Conservation (phyloP, 768 basidiomycete species). For the Rossbeevera mucosa region DNA sequence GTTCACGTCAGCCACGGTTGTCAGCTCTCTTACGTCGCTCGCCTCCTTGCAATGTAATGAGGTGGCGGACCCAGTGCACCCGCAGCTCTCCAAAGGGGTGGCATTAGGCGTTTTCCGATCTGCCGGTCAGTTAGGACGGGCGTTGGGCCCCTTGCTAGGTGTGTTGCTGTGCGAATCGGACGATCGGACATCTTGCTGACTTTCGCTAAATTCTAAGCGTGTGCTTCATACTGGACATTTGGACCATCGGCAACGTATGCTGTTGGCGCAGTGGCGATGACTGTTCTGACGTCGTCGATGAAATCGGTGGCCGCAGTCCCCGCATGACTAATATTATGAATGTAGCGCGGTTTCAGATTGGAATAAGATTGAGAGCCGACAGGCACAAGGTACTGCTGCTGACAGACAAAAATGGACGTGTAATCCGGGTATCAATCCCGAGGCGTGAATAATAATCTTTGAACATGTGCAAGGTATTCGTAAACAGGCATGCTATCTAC, state of each 20-base stretch:
- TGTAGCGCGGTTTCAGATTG: conserved; percentile 2
- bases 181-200: conserved; percentile 5
- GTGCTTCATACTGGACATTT: conserved; percentile 85
- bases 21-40: conserved; percentile 86
- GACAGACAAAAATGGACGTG: conserved; percentile 2
- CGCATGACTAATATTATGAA: neutral
- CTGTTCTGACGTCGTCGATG: conserved; percentile 55
- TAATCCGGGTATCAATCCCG: neutral
- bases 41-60: conserved; percentile 92
- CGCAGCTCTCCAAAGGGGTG: conserved; percentile 74
- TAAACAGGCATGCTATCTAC: conserved; percentile 16
- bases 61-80: conserved; percentile 52
- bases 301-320: conserved; percentile 35
- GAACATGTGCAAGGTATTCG: conserved; percentile 9
- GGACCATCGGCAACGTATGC: conserved; percentile 77
- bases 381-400: neutral
- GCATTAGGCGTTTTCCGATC: conserved; percentile 85
- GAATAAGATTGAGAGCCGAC: neutral
- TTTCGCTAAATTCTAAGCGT: conserved; percentile 50
- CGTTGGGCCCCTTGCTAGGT: conserved; percentile 89
- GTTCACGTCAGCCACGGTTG: conserved; percentile 93
- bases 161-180: conserved; percentile 24
- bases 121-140: conserved; percentile 91
- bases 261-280: conserved; percentile 61
- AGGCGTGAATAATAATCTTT: conserved; percentile 6